Evolutionary conservation across 495 filamentous ascomycete genomes (phyloP).

Genomic region (Halenospora varia): DNA sequence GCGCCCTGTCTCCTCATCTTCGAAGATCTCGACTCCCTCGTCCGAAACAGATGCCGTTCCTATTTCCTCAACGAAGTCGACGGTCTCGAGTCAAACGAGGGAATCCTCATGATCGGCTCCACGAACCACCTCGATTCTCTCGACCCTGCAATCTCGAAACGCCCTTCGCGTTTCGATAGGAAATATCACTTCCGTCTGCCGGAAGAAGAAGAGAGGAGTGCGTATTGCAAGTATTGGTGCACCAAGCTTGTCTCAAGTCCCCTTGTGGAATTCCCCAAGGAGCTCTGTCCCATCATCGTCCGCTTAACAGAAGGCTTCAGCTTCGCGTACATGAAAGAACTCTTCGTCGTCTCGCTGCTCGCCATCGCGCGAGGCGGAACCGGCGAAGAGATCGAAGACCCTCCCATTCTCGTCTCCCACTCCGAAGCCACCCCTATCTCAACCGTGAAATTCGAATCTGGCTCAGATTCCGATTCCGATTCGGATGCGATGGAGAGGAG

Average conservation of each 20-base stretch:
- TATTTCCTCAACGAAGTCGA: constrained; percentile 72
- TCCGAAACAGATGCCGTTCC: constrained; percentile 45
- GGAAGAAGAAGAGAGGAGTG: constrained; percentile 40
- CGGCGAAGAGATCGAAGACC: constrained; percentile 3
- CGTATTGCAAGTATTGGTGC: constrained; percentile 55
- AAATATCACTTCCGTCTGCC: constrained; percentile 60
- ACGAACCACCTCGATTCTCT: constrained; percentile 57
- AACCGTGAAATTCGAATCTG: neutral
- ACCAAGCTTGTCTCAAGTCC: constrained; percentile 47
- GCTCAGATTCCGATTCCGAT: constrained; percentile 35
- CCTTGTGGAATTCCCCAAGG: constrained; percentile 47
- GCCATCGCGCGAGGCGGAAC: constrained; percentile 31
- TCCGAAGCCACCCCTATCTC: neutral
- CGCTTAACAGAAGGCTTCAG: constrained; percentile 55
- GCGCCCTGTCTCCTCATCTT: constrained; percentile 51
- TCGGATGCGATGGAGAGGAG: neutral
- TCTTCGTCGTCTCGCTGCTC: constrained; percentile 54
- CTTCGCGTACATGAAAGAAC: constrained; percentile 63
- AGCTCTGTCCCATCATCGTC: constrained; percentile 49
- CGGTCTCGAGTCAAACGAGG: constrained; percentile 61
- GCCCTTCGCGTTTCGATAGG: constrained; percentile 59
- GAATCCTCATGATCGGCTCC: constrained; percentile 59
- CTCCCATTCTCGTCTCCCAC: constrained; percentile 35
- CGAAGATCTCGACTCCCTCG: constrained; percentile 61
- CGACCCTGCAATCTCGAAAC: constrained; percentile 58